Conservation (phyloP, 1,284 basidiomycete species). For the Fomes fomentarius region DNA sequence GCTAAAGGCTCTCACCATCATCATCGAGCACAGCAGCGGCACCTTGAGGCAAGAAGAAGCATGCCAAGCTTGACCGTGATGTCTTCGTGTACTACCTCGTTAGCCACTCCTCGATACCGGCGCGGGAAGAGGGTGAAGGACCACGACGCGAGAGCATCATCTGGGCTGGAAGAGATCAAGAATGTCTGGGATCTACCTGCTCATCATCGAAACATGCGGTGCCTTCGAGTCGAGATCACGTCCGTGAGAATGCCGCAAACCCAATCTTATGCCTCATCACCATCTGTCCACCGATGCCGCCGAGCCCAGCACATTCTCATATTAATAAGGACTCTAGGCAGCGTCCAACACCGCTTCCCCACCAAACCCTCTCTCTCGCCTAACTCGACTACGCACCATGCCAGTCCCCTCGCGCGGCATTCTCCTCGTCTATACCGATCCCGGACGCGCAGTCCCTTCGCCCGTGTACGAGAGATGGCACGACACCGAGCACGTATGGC, state of each 20-base stretch:
- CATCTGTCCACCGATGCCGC: conserved; percentile 4
- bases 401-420: conserved; percentile 19
- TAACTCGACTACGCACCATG: no score
- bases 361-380: no score
- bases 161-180: not conserved
- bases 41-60: no score
- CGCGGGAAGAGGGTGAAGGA: no score
- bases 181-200: not conserved
- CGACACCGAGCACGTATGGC: conserved; percentile 65
- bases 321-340: no score
- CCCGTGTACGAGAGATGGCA: conserved; percentile 54
- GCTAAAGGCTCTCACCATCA: no score
- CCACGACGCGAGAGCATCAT: no score
- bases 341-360: no score
- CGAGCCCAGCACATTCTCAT: not conserved
- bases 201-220: not conserved
- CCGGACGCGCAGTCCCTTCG: conserved; percentile 30
- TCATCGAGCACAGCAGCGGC: no score
- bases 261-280: not conserved
- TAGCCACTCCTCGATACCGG: no score
- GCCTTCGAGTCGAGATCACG: not conserved
- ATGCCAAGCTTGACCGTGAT: no score
- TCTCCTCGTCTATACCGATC: conserved; percentile 35
- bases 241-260: not conserved
- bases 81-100: no score